A percentile compares a stretch with the other conserved stretches of the same genome.
Evolutionary conservation across 164 flowering plant species (phyloP).

Genomic region (Magnolia sinica): DNA sequence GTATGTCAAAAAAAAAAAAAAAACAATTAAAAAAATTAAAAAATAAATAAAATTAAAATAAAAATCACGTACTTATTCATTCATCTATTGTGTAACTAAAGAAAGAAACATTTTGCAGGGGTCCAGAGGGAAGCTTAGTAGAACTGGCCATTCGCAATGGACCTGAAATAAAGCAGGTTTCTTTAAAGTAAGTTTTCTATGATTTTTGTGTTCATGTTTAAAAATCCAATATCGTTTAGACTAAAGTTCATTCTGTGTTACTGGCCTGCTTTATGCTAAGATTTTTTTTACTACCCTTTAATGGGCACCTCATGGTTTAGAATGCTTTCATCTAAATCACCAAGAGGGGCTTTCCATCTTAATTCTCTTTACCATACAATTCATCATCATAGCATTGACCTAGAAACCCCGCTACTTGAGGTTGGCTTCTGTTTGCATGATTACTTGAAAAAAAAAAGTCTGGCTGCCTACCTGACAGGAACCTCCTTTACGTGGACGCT

Average conservation of each 20-base stretch:
- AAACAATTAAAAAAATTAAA: no score
- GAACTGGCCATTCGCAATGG: conserved; percentile 68
- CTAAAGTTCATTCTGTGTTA: not conserved
- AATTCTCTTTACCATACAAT: not conserved
- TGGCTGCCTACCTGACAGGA: no score
- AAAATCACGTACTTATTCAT: not conserved
- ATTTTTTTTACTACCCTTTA: no score
- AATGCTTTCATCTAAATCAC: conserved; percentile 3
- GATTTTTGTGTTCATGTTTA: not conserved
- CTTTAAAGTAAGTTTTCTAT: conserved; percentile 54
- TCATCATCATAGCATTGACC: no score
- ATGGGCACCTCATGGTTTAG: not conserved
- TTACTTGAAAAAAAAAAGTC: no score
- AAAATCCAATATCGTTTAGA: no score
- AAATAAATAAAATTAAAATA: no score
- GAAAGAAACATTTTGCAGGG: conserved; percentile 45
- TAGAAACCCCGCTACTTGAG: no score
- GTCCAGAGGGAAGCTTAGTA: conserved; percentile 86
- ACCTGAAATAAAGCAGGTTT: conserved; percentile 50
- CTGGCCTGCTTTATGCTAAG: not conserved
- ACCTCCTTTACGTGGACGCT: no score
- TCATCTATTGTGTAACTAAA: conserved; percentile 7
- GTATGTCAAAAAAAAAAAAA: not conserved
- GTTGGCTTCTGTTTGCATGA: no score
- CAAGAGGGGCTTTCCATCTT: not conserved